Evolutionary conservation across 495 filamentous ascomycete species (phyloP), one percentile per base, ranked within the genome.

Genomic region (Bryoglossum gracile): DNA sequence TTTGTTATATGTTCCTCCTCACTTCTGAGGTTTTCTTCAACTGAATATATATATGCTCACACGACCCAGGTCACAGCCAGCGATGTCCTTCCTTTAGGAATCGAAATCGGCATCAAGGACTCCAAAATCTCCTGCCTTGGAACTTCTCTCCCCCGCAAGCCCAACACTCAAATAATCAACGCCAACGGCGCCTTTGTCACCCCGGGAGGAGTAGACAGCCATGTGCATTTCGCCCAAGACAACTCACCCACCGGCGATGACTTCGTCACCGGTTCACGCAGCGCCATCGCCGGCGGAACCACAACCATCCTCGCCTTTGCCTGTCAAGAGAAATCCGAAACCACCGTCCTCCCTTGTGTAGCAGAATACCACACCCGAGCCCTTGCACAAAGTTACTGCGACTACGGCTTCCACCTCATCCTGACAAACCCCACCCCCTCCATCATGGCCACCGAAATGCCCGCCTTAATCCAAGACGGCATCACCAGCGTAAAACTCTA

Each of bases 291-390:
- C 14, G 75, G 76, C 23, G 75, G 75, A n/a, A 78, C 72, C 8
- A 80, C 76, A 3, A 76, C 75, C 8, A 68, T 78, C n/a, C 57
- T 78, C 24, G 66, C 74, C 1, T 78, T 80, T 43, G 75, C 72
- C 0, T 64, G 65, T 5, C 75, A 78, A 54, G 57, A 64, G 26
- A 69, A 70, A 25, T 56, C 59, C 4, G 66, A 75, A 37, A 50
- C 62, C n/a, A 65, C 63, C 3, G 55, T 78, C 14, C 56, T 71
- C 11, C 64, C 66, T 5, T 69, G 69, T 0, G 58, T 80, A 1
- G 56, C 65, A 22, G 69, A 63, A 3, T 71, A 72, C 36, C 66
- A 75, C 48, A 52, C 45, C 4, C 66, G 65, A 30, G 68, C 75
- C 3, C 51, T 51, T 11, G 61, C 58, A 16, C 59, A 67, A 8